Conservation (phyloP, 2,329 filamentous ascomycete genomes). For the Penicillium sp. region DNA sequence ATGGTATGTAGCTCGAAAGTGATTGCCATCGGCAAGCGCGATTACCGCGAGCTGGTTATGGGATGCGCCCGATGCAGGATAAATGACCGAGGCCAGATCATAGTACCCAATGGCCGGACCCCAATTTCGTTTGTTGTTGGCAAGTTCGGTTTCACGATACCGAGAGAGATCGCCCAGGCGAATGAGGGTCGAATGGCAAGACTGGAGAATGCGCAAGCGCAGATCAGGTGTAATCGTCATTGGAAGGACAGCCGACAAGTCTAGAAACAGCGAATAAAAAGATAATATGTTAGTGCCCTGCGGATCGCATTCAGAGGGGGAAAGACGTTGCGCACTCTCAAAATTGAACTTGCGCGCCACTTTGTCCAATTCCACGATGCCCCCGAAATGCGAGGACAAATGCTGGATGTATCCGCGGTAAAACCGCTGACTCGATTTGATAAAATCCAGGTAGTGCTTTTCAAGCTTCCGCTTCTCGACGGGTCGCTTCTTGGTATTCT, state of each 20-base stretch:
- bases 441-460: conserved; percentile 78
- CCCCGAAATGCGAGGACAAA: conserved; percentile 62
- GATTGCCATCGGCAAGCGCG: conserved; percentile 71
- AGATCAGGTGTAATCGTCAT: conserved; percentile 53
- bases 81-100: conserved; percentile 73
- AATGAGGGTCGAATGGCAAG: conserved; percentile 81
- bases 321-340: conserved; percentile 42
- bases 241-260: conserved; percentile 47
- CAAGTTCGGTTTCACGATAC: conserved; percentile 75
- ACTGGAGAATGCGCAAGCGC: conserved; percentile 63
- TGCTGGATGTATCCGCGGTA: conserved; percentile 84
- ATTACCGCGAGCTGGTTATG: conserved; percentile 92
- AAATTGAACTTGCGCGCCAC: conserved; percentile 56
- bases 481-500: conserved; percentile 53
- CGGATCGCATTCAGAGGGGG: not conserved
- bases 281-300: not conserved
- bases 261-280: conserved; percentile 27
- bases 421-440: conserved; percentile 84
- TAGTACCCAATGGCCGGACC: conserved; percentile 83
- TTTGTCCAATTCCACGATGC: conserved; percentile 59
- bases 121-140: conserved; percentile 73
- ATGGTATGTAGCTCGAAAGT: conserved; percentile 84
- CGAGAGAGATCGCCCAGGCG: conserved; percentile 87
- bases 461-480: conserved; percentile 74
- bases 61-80: conserved; percentile 76